Base-by-base conservation (phyloP, 371 early-diverging fungal genomes). In the Rhizopus stolonifer region DNA sequence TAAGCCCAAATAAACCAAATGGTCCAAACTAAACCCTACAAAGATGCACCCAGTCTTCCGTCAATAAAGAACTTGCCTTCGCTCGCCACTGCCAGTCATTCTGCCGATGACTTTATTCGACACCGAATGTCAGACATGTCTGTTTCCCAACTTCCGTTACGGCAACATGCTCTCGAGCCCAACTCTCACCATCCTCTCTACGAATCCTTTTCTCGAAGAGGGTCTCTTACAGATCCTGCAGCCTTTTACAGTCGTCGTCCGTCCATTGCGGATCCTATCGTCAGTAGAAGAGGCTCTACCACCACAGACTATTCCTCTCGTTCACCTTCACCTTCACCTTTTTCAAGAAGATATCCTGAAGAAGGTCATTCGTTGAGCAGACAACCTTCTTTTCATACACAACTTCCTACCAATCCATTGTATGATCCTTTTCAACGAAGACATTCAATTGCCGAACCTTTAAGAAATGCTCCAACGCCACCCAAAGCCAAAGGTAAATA, bases 391-490 rank as follows among this genome's bases (percentile, higher is more conserved):
- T 56, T 55, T 56, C 58, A 47, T 48, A 58, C 31, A 46, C 58
- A 42, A 62, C 66, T 21, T 55, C 52, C 48, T 39, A 63, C 24
- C 54, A 46, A 49, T 22, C 26, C 42, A 19, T n/a, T 50, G 4
- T 68, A 67, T 63, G 70, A 77, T 58, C 52, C 67, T 54, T 67
- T 73, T n/a, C 79, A 78, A 49, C 49, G 83, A 25, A 70, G 83
- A 15, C 83, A 83, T 32, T 83, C 83, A 1, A 83, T 83, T 50
- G 80, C 74, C 18, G 76, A 77, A 38, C 46, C 62, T 17, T 52
- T 53, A 45, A 19, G 36, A 14, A 42, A 58, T 51, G 31, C 47
- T 39, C 29, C 22, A 15, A 40, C 15, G 6, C 64, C 58, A 9
- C 49, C 71, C n/a, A 74, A 74, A 43, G 67, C 72, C 39, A 46